Evolutionary conservation across 2,329 filamentous ascomycete genomes (phyloP).

Genomic region (Dichotomopilus funicola): DNA sequence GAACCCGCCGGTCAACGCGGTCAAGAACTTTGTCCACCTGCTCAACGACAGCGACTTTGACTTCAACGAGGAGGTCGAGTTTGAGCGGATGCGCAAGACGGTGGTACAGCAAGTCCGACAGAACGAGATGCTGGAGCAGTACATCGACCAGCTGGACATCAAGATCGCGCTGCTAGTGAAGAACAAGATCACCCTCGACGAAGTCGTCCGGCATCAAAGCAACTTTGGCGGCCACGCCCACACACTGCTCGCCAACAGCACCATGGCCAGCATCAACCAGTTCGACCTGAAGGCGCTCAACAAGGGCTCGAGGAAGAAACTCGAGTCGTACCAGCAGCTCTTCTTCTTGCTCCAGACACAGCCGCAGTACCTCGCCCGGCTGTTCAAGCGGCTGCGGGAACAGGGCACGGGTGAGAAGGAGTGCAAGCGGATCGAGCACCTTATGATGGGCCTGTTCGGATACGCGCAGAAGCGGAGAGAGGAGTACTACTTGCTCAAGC

Average conservation of each 20-base stretch:
- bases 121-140: constrained; percentile 95
- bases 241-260: constrained; percentile 77
- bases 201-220: constrained; percentile 93
- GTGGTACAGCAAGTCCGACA: constrained; percentile 96
- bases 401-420: constrained; percentile 85
- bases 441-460: constrained; percentile 95
- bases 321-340: constrained; percentile 93
- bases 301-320: constrained; percentile 90
- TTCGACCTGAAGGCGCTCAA: constrained; percentile 97
- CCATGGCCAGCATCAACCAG: constrained; percentile 81
- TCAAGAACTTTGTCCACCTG: constrained; percentile 96
- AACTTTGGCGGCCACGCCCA: constrained; percentile 89
- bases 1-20: constrained; percentile 91
- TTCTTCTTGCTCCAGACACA: constrained; percentile 98
- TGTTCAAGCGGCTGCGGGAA: constrained; percentile 80
- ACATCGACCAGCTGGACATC: constrained; percentile 96
- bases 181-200: constrained; percentile 98
- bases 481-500: constrained; percentile 91
- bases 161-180: constrained; percentile 97
- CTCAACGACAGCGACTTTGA: constrained; percentile 98
- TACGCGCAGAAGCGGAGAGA: constrained; percentile 95
- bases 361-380: constrained; percentile 81
- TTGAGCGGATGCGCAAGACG: constrained; percentile 87
- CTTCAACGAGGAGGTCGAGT: constrained; percentile 97
- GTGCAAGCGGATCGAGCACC: constrained; percentile 80